Base-by-base conservation (phyloP, 2,329 filamentous ascomycete genomes). In the Curvularia eragrostidis region DNA sequence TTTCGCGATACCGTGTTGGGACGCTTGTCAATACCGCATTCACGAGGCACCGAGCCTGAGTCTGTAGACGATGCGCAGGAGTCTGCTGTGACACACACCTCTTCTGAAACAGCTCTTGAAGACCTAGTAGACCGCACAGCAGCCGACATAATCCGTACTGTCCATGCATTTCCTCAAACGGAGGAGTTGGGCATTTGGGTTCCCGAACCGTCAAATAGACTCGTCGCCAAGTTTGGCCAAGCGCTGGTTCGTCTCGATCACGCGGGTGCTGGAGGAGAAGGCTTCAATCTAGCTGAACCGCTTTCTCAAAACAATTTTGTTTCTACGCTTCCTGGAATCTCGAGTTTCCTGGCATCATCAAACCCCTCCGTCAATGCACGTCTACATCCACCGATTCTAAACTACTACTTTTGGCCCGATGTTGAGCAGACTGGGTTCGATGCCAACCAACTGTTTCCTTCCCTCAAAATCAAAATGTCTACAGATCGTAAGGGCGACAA, bases 211-310 rank as follows among this genome's bases (percentile, higher is more conserved):
- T 49, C 59, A 24, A 54, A 54, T 19, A 62, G 57, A 24, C 32
- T 72, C 12, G 54, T 47, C 7, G 70, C 67, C 12, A 38, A 64
- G 21, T 68, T 71, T 30, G 71, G 71, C n/a, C 69, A 71, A 44
- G 59, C 53, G 1, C 59, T 74, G 12, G 69, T 69, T 28, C 62
- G 68, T 34, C 41, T 68, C 2, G 53, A 61, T 18, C 9, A 61
- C 21, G n/a, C n/a, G 3, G 32, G 42, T 23, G 47, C 55, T 1
- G 54, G 39, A 7, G 49, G 52, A 26, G 41, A 57, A 15, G 15
- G 48, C 10, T 23, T 59, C 28, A 55, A 48, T 10, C 38, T 41
- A 7, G 12, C 21, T 7, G 24, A 23, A 10, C 54, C n/a, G 32
- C 51, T 48, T 10, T 46, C 47, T 10, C 55, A 48, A 19, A 48